Evolutionary conservation across 129 eudicot genomes (phyloP), one percentile per base, ranked within the genome.

Genomic region (Escallonia rubra): DNA sequence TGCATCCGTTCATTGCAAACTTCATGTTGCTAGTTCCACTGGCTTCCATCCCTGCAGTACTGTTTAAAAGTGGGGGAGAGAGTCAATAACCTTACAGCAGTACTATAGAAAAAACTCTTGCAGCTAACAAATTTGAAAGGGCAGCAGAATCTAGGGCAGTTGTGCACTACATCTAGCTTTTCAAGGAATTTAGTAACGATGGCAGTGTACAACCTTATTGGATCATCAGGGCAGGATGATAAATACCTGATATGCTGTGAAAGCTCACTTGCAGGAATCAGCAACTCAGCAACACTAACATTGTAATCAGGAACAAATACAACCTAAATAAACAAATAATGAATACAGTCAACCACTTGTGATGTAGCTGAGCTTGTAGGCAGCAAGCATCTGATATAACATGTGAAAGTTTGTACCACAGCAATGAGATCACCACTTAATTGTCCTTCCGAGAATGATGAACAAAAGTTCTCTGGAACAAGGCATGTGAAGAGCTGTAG

Each of bases 21-120:
- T 91, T 91, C 96, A 91, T 91, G 87, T 91, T 91, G 91, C 96
- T 91, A 62, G 98, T 91, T 78, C 97, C 97, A 83, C 97, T 91
- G 50, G 97, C 96, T 80, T 91, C 97, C 96, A 91, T 91, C 62
- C 97, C 98, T 72, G 98, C 96, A 69, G 96, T 88, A 72, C 98
- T 88, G 77, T 48, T 14, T 59, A 59, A 57, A 68, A 59, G 63
- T 4, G 65, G 50, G 59, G 47, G 59, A 50, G 72, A 65, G 76
- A 61, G 53, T 58, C 2, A 14, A 41, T 59, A 69, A 38, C 23
- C 34, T 50, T 48, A 15, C 14, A 53, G 16, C 7, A 8, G 2
- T 16, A 60, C 12, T 67, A 57, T 1, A 57, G 16, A 42, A n/a
- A 49, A 51, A 23, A 23, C 34, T 23, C 0, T 23, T 1, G 34